These are phyloP conservation scores for Acorus calamus DNA, from an alignment of 106 monocot genomes.

Conservation along the genomic window DNA sequence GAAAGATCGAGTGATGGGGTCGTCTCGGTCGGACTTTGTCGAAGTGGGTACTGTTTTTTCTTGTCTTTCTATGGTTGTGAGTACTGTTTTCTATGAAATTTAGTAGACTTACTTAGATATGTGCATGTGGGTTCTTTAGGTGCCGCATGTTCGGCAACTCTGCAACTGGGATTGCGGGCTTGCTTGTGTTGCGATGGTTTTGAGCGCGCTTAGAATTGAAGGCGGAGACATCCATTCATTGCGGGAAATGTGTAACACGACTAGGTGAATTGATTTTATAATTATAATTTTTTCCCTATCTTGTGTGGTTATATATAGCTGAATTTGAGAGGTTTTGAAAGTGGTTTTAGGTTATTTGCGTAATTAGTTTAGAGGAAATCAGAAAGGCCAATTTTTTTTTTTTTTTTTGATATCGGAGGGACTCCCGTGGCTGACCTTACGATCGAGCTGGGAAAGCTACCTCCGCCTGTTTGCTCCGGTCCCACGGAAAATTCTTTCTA, in stretches of 20 bases:
- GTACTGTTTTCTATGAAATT: neutral
- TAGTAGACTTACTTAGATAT: neutral
- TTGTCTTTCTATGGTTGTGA: neutral
- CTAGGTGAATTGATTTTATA: constrained; percentile 32
- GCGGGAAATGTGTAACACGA: constrained; percentile 54
- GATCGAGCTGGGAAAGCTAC: too few relatives aligned
- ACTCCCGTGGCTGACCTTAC: too few relatives aligned
- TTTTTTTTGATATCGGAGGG: too few relatives aligned
- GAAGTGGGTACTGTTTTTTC: constrained; percentile 28
- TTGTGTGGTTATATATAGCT: too few relatives aligned
- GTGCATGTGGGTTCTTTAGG: constrained; percentile 23
- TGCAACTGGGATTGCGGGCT: constrained; percentile 82
- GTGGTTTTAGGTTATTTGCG: too few relatives aligned
- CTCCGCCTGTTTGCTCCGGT: too few relatives aligned
- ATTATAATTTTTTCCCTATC: neutral
- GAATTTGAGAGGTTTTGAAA: too few relatives aligned
- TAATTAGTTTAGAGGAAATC: too few relatives aligned
- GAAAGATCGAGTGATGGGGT: neutral
- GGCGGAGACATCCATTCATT: constrained; percentile 45
- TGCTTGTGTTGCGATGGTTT: constrained; percentile 86
- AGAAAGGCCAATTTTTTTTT: too few relatives aligned
- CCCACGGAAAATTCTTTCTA: too few relatives aligned
- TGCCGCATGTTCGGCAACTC: constrained; percentile 76
- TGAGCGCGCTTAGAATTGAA: constrained; percentile 48
- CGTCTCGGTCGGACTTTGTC: constrained; percentile 17